Conservation (phyloP, 1,139 yeast species). For the Geotrichum armillariae region DNA sequence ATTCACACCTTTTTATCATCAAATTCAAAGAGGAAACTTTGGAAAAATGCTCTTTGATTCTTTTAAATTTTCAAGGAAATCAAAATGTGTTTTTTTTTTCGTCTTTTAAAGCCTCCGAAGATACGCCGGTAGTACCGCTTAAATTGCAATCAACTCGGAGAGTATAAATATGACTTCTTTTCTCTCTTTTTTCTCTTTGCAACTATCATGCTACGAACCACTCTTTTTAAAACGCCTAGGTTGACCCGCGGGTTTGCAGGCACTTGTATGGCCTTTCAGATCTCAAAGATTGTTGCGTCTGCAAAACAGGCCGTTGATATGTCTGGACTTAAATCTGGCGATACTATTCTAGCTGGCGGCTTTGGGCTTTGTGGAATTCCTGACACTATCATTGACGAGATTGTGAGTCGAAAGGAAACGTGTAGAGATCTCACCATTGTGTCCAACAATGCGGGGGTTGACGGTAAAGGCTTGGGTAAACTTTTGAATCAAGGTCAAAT, state of each 20-base stretch:
- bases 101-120: no score
- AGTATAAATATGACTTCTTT: no score
- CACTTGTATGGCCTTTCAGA: neutral
- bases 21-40: no score
- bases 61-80: no score
- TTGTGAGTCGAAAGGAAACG: slow-evolving; percentile 37
- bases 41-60: no score
- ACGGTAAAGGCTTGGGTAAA: slow-evolving; percentile 47
- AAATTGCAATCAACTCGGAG: no score
- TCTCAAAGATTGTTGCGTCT: slow-evolving; percentile 13
- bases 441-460: slow-evolving; percentile 55
- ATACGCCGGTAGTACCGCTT: no score
- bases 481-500: slow-evolving; percentile 48
- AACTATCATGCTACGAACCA: neutral
- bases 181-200: neutral
- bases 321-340: slow-evolving; percentile 22
- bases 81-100: no score
- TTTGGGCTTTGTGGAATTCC: slow-evolving; percentile 53
- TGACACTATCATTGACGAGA: slow-evolving; percentile 46
- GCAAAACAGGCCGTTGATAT: slow-evolving; percentile 19
- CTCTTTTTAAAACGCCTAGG: neutral
- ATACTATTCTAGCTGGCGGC: slow-evolving; percentile 48
- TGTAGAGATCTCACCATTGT: slow-evolving; percentile 46
- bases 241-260: slow-evolving; percentile 1
- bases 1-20: no score